Conservation (phyloP, 306 rosid genomes). For the Trifolium fragiferum region DNA sequence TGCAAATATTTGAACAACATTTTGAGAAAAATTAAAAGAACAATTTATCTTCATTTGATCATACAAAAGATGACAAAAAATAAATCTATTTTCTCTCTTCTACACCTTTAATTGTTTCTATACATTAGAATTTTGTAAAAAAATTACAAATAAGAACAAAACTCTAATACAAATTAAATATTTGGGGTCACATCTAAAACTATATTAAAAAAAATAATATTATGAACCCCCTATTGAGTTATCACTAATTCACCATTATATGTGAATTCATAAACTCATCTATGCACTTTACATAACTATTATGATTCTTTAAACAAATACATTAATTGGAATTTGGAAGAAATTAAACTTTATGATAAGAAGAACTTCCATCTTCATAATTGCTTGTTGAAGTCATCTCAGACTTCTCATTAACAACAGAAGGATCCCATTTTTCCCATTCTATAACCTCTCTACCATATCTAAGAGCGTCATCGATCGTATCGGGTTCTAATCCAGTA, state of each 20-base stretch:
- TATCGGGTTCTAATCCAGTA: constrained; percentile 72
- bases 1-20: neutral
- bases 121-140: constrained; percentile 35
- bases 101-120: constrained; percentile 5
- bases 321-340: neutral
- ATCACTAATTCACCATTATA: constrained; percentile 6
- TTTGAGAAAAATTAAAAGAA: constrained; percentile 1
- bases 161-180: neutral
- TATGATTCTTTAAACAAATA: constrained; percentile 34
- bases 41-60: neutral
- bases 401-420: constrained; percentile 40
- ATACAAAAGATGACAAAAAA: neutral
- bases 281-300: constrained; percentile 6
- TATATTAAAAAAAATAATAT: constrained; percentile 20
- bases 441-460: constrained; percentile 72
- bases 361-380: constrained; percentile 59
- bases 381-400: constrained; percentile 55
- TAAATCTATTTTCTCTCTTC: neutral
- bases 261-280: constrained; percentile 23
- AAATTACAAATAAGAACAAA: neutral
- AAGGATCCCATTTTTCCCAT: constrained; percentile 64
- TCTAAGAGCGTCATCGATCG: constrained; percentile 71
- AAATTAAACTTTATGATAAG: constrained; percentile 4
- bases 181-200: constrained; percentile 9
- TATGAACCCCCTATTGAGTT: constrained; percentile 2